Base-by-base conservation (phyloP, 2,329 filamentous ascomycete species). In the Ustulina deusta region DNA sequence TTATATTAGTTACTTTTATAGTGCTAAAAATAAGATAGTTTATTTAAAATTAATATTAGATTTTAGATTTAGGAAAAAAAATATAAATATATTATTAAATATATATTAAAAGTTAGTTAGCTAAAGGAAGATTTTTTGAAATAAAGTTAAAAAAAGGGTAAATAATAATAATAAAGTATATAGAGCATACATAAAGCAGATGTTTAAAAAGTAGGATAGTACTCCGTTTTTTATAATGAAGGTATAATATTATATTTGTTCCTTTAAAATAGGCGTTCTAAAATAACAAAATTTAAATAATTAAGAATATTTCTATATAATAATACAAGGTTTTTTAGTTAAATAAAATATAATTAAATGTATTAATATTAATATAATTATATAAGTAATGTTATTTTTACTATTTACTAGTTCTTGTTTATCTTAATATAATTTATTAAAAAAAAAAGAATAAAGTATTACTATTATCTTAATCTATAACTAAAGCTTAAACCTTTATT, bases 31-130 rank as follows among this genome's bases (percentile, higher is more conserved):
- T 13, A 48, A 48, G 27, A 48, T 6, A 2, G 22, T 48, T 48
- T 48, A 48, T 48, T 48, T 27, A 48, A 48, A 48, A 13, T 48
- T 27, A 48, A 48, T 27, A 48, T 48, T 48, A 27, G 10, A 48
- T 48, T 48, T 27, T 27, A 48, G 13, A 27, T 48, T 48, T 27
- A 27, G 13, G 3, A 11, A 17, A 17, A 42, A 42, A 42, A 42
- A 42, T 17, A 17, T 42, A 42, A 17, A 42, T 11, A 27, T 48
- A 27, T 48, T 48, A 48, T 48, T 48, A 48, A 48, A 48, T 15
- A 48, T 9, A 3, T 44, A 44, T 44, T 44, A 44, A 20, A 20
- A 44, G 40, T 44, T 44, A 44, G 11, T 44, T 20, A 20, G 40
- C 17, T 20, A 44, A 44, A 20, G 9, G 9, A 44, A 44, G n/a